Evolutionary conservation across 2,329 filamentous ascomycete species (phyloP), one percentile per base, ranked within the genome.

Genomic region (Venturia effusa): DNA sequence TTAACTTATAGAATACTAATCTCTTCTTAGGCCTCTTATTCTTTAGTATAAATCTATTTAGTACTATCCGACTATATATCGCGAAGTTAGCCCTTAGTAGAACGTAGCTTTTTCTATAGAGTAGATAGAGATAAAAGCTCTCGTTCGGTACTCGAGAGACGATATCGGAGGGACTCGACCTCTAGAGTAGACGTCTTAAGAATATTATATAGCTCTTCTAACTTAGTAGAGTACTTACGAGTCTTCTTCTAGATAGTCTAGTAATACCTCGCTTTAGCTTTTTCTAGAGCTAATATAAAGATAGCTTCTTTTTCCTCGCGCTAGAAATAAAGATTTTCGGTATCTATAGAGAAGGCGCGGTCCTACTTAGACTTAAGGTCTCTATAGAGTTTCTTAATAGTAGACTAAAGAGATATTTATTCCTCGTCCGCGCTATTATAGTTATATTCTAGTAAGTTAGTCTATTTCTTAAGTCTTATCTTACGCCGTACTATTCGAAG

Each of bases 361-460:
- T 60, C 59, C 41, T 64, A 55, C 0, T 81, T 80, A 61, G 82
- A 79, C 27, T 83, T 80, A 3, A 88, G 78, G 5, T 85, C 80
- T 64, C 83, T 67, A 57, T 85, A 83, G 4, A 83, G 74, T 65
- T 84, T 83, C 32, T 80, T 76, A 30, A 88, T 77, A 51, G 81
- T 83, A 7, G 73, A 71, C 67, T 84, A 80, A 3, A 88, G 76
- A 27, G 69, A 68, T 1, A 69, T 67, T 39, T 72, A 69, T 63
- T 74, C 73, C 34, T 69, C 66, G 45, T 70, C 69, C 37, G 75
- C 71, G 1, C 75, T 70, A 40, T 74, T 72, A 7, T 73, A 70
- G 55, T 78, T 74, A 3, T 69, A 64, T 63, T 76, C 72, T 4
- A 78, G 69, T 8, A 66, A 68, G 40, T 71, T 68, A 61, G 77